Evolutionary conservation across 495 filamentous ascomycete genomes (phyloP).

Genomic region (Hypoxylon fragiforme): DNA sequence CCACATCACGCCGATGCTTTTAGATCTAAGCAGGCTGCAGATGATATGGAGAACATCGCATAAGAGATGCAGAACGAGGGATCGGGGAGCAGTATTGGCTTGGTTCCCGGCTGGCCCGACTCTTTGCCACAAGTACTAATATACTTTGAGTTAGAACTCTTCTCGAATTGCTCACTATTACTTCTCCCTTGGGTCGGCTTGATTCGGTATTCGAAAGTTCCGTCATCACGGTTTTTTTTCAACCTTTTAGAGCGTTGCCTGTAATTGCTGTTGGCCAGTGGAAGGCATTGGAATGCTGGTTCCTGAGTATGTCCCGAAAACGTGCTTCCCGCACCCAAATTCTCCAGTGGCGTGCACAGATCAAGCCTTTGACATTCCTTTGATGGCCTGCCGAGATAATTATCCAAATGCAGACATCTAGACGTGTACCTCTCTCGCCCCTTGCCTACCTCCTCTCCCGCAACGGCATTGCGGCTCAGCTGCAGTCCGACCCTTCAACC

Average conservation of each 20-base stretch:
- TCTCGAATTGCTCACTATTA: neutral
- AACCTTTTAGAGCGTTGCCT: slow-evolving; percentile 5
- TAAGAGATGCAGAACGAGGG: slow-evolving; percentile 17
- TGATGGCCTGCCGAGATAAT: slow-evolving; percentile 16
- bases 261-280: slow-evolving; percentile 9
- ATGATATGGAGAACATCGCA: slow-evolving; percentile 25
- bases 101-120: slow-evolving; percentile 3
- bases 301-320: slow-evolving; percentile 32
- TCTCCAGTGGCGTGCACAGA: slow-evolving; percentile 24
- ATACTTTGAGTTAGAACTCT: neutral
- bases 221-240: neutral
- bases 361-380: slow-evolving; percentile 35
- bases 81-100: slow-evolving; percentile 11
- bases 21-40: slow-evolving; percentile 11
- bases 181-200: slow-evolving; percentile 10
- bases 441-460: slow-evolving; percentile 9
- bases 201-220: neutral
- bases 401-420: slow-evolving; percentile 40
- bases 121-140: slow-evolving; percentile 17
- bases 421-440: slow-evolving; percentile 20
- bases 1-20: slow-evolving; percentile 17
- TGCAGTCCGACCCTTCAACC: neutral
- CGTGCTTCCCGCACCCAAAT: slow-evolving; percentile 26
- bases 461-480: slow-evolving; percentile 16
- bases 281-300: slow-evolving; percentile 35